phyloP scores from a whole-genome alignment of 441 rosid genomes.

The Geranium incanum region DNA sequence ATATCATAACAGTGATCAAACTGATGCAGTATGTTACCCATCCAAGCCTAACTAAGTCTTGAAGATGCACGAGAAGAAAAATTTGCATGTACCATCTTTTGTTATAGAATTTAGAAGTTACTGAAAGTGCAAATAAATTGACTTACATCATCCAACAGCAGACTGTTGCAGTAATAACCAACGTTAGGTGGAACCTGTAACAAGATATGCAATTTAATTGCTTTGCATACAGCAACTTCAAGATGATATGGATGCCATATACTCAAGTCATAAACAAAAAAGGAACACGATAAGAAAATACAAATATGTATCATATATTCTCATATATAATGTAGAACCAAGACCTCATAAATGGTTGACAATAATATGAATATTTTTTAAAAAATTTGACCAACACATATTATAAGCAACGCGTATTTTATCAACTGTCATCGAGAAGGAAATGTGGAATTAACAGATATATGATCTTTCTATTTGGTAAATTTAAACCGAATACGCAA shows the following conservation, averaged over 20 bases:
- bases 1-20: background rate
- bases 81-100: background rate
- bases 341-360: background rate
- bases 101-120: background rate
- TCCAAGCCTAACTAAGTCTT: no score
- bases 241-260: background rate
- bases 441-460: background rate
- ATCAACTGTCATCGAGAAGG: background rate
- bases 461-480: background rate
- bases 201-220: constrained; percentile 7
- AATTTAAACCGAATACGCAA: no score
- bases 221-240: background rate
- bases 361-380: background rate
- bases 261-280: background rate
- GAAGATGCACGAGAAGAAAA: no score
- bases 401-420: background rate
- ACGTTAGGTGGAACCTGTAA: constrained; percentile 69
- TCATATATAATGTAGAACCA: background rate
- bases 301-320: background rate
- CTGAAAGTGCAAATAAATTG: constrained; percentile 15
- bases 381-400: background rate
- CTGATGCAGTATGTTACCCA: background rate
- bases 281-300: background rate
- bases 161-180: constrained; percentile 83
- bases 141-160: constrained; percentile 99